Evolutionary conservation across 2,329 filamentous ascomycete genomes (phyloP).

Genomic region (Colletotrichum godetiae): DNA sequence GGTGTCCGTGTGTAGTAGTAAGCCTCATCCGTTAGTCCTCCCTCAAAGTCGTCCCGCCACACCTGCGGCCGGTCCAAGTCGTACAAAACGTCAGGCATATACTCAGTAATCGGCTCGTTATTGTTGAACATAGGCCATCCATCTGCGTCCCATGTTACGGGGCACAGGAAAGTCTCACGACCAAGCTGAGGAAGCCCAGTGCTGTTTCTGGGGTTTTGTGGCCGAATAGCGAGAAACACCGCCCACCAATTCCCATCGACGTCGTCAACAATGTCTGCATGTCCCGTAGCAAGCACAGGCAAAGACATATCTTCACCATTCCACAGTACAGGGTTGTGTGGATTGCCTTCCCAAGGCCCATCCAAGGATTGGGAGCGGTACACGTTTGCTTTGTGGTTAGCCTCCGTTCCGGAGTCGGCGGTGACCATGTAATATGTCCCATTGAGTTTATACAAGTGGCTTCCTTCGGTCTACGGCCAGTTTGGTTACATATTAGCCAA

Average conservation of each 20-base stretch:
- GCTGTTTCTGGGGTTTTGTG: constrained; percentile 29
- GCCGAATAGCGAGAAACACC: constrained; percentile 33
- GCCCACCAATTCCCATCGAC: constrained; percentile 34
- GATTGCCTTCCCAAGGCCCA: constrained; percentile 33
- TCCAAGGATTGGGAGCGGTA: constrained; percentile 25
- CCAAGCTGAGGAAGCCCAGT: constrained; percentile 32
- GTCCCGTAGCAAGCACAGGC: constrained; percentile 34
- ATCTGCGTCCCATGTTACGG: constrained; percentile 32
- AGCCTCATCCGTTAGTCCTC: constrained; percentile 25
- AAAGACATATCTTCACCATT: constrained; percentile 34
- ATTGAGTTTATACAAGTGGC: constrained; percentile 35
- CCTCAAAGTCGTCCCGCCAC: constrained; percentile 37
- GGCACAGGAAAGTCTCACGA: constrained; percentile 34
- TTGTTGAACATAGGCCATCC: constrained; percentile 36
- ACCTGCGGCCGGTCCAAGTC: constrained; percentile 20
- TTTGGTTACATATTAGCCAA: constrained; percentile 45
- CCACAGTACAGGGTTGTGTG: constrained; percentile 33
- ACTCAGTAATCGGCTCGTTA: constrained; percentile 24
- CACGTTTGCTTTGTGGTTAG: constrained; percentile 31
- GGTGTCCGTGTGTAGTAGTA: constrained; percentile 35
- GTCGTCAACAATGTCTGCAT: constrained; percentile 33
- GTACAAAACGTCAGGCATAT: constrained; percentile 29
- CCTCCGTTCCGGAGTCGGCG: constrained; percentile 34
- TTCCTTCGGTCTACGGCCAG: constrained; percentile 24
- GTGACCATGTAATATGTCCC: constrained; percentile 36